Percentiles rank a stretch among this genome's conserved stretches.
These are phyloP conservation scores for Globisporangium okanoganense DNA, from an alignment of 352 stramenopile genomes.

Conservation along the genomic window DNA sequence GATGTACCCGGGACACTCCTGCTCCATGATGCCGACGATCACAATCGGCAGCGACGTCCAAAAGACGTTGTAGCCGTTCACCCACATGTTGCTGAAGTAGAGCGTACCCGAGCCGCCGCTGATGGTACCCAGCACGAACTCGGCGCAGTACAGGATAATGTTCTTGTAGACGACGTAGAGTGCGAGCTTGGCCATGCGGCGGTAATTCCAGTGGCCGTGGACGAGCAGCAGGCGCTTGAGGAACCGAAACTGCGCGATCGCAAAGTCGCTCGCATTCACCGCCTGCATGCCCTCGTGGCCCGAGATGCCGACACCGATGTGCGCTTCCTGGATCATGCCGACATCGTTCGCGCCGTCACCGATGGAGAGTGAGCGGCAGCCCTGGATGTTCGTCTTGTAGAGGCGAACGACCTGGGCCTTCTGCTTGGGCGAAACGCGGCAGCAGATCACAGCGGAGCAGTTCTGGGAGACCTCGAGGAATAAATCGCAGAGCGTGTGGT, in stretches of 20 bases:
- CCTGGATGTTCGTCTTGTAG: conserved; percentile 81
- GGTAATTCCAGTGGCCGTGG: conserved; percentile 98
- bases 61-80: conserved; percentile 96
- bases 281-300: conserved; percentile 99
- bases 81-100: conserved; percentile 89
- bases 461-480: conserved; percentile 85
- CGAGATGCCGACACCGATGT: conserved; percentile 98
- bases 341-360: conserved; percentile 99
- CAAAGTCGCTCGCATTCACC: conserved; percentile 97
- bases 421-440: conserved; percentile 90
- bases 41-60: conserved; percentile 92
- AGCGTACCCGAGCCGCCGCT: conserved; percentile 74
- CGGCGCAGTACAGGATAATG: conserved; percentile 84
- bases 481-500: conserved; percentile 62
- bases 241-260: conserved; percentile 98
- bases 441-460: conserved; percentile 88
- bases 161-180: conserved; percentile 99
- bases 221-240: conserved; percentile 95
- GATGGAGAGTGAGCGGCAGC: conserved; percentile 93
- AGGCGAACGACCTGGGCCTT: conserved; percentile 88
- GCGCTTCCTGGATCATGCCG: conserved; percentile 98
- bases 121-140: conserved; percentile 87
- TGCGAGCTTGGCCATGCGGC: conserved; percentile 93
- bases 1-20: conserved; percentile 68
- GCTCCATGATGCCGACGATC: conserved; percentile 75